Evolutionary conservation across 2,329 filamentous ascomycete species (phyloP).

Genomic region (Stagonosporopsis chrysanthemi): DNA sequence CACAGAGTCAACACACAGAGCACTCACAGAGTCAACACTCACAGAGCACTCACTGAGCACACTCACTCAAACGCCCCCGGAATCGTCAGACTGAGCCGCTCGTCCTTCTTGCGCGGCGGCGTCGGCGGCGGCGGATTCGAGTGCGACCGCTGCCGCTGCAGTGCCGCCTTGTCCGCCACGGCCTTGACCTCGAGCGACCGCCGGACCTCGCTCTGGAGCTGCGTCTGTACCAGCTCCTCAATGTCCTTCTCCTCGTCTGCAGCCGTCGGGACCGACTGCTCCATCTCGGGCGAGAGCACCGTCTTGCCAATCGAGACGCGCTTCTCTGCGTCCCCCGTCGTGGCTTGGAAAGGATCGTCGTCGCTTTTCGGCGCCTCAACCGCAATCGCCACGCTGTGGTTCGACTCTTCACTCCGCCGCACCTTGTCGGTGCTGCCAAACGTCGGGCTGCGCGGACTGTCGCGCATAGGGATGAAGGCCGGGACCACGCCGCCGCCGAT

Average conservation of each 20-base stretch:
- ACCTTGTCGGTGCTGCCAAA: slow-evolving; percentile 35
- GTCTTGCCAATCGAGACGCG: slow-evolving; percentile 50
- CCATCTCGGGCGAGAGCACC: slow-evolving; percentile 33
- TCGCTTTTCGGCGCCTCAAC: slow-evolving; percentile 33
- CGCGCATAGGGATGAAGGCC: slow-evolving; percentile 52
- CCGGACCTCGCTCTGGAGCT: slow-evolving; percentile 43
- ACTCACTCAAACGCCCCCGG: slow-evolving; percentile 40
- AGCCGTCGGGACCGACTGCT: slow-evolving; percentile 20
- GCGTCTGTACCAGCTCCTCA: slow-evolving; percentile 45
- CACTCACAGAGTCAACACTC: too few species aligned
- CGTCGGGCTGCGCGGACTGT: slow-evolving; percentile 43
- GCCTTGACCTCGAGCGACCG: slow-evolving; percentile 33
- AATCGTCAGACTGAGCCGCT: slow-evolving; percentile 46
- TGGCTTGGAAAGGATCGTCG: slow-evolving; percentile 45
- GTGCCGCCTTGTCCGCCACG: slow-evolving; percentile 12
- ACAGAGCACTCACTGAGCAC: too few species aligned
- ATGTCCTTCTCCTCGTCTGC: slow-evolving; percentile 45
- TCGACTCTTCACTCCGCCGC: slow-evolving; percentile 43
- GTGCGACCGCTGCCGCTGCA: slow-evolving; percentile 34
- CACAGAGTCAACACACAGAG: not conserved
- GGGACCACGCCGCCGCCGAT: slow-evolving; percentile 92
- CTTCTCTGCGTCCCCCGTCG: slow-evolving; percentile 37
- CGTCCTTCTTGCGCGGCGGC: slow-evolving; percentile 40
- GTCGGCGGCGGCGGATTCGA: slow-evolving; percentile 35
- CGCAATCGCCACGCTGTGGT: slow-evolving; percentile 23